Evolutionary conservation across 1,284 basidiomycete genomes (phyloP).

Genomic region (Ustilago hordei): DNA sequence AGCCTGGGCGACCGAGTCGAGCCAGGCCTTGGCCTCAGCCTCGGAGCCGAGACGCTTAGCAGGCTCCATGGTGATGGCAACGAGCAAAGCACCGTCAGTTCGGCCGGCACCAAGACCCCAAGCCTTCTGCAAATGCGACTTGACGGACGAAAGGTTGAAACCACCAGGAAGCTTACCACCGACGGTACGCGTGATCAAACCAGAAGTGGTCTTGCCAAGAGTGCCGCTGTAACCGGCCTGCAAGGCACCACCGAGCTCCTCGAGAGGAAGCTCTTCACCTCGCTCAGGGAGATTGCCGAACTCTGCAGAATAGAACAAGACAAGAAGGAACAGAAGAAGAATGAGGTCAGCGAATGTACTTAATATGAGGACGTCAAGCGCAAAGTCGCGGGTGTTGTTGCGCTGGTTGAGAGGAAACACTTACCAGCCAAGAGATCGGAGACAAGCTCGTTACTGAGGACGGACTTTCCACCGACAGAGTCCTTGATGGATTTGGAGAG

Average conservation of each 20-base stretch:
- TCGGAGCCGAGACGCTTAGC: constrained; percentile 92
- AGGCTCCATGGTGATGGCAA: constrained; percentile 91
- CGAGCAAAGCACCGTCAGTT: constrained; percentile 88
- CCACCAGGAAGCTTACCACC: constrained; percentile 98
- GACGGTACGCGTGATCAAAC: constrained; percentile 89
- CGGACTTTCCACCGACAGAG: constrained; percentile 97
- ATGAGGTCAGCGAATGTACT: constrained; percentile 42
- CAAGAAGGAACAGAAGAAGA: constrained; percentile 14
- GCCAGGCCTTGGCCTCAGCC: constrained; percentile 90
- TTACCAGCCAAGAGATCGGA: constrained; percentile 79
- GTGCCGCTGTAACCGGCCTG: constrained; percentile 82
- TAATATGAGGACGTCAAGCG: neutral
- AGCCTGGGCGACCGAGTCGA: constrained; percentile 83
- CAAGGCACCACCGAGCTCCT: constrained; percentile 87
- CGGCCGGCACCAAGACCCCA: constrained; percentile 91
- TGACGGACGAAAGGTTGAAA: constrained; percentile 95
- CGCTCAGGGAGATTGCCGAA: constrained; percentile 80
- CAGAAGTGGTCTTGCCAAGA: constrained; percentile 95
- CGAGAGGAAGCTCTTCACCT: constrained; percentile 91
- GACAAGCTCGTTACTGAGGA: constrained; percentile 94
- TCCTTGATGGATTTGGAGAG: constrained; percentile 98
- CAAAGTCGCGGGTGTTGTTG: neutral
- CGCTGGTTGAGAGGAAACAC: constrained; percentile 11
- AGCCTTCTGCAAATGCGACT: constrained; percentile 72
- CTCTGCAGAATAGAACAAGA: constrained; percentile 47